Base-by-base conservation (phyloP, 192 early-diverging fungal species). In the Kappamyces sp. region DNA sequence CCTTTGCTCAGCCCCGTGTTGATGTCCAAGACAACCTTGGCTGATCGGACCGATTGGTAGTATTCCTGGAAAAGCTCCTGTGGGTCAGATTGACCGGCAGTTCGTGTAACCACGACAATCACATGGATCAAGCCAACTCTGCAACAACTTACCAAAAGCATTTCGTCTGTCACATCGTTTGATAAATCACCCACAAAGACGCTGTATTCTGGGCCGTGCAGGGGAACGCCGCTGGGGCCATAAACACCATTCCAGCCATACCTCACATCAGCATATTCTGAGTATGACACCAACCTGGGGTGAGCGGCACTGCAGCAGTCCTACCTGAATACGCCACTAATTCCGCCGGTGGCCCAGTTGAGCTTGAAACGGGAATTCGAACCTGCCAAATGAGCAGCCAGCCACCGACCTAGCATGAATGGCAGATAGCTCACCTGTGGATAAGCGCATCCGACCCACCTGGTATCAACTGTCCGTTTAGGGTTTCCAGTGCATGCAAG, bases 121-220 rank as follows among this genome's bases (percentile, higher is more conserved):
- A 49, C 31, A 45, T 29, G 31, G 15, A 67, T 60, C 48, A 57
- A 43, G 8, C n/a, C 12, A 29, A n/a, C 45, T 42, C 0, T 34
- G 62, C 0, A 46, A 14, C 22, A n/a, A 65, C 73, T 59, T 77
- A 89, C 89, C 77, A 88, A 62, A 5, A 93, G 66, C 77, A 85
- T 77, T 45, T 73, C 73, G 68, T 98, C 96, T 50, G 83, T 91
- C 1, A 94, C 89, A 60, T 96, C 91, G 41, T 88, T 79, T 11
- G 85, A 87, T 61, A 98, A 73, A 69, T 98, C 96, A 47, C 96
- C 96, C 9, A 98, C 96, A 84, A 98, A 98, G 14, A 98, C 77
- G 37, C 88, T 88, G 65, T 76, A 92, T 69, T 98, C 93, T 31
- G 86, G 85, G 9, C 75, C 83, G 11, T 82, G 69, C 34, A 82